Evolutionary conservation across 805 yeast species (phyloP).

Genomic region (Schwanniomyces occidentalis): DNA sequence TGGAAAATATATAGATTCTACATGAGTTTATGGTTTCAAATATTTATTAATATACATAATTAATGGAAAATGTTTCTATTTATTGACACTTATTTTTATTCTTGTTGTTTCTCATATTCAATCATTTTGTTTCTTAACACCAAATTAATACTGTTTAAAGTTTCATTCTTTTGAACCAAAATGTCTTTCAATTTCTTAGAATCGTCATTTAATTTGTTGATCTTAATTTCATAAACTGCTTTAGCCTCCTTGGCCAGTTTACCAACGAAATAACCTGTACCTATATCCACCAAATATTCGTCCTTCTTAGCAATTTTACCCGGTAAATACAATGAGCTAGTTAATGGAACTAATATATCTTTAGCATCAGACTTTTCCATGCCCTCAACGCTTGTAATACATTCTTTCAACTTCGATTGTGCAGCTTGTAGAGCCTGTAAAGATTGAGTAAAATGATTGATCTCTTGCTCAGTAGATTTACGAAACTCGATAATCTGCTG

Average conservation of each 20-base stretch:
- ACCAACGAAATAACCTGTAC: constrained; percentile 94
- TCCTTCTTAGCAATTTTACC: constrained; percentile 68
- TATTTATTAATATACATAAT: constrained; percentile 4
- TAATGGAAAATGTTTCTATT: not conserved
- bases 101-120: constrained; percentile 41
- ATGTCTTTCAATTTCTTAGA: constrained; percentile 71
- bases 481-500: constrained; percentile 86
- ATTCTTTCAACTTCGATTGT: constrained; percentile 76
- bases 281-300: constrained; percentile 86
- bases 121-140: constrained; percentile 54
- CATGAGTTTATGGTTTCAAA: too few species aligned
- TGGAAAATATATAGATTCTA: constrained; percentile 1
- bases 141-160: constrained; percentile 61
- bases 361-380: constrained; percentile 44
- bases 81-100: constrained; percentile 1
- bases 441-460: constrained; percentile 83
- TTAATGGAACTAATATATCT: constrained; percentile 78
- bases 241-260: constrained; percentile 68
- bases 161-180: constrained; percentile 69
- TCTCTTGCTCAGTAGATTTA: constrained; percentile 78
- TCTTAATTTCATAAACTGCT: constrained; percentile 70
- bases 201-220: constrained; percentile 70
- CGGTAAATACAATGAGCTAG: constrained; percentile 86
- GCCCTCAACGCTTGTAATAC: constrained; percentile 66
- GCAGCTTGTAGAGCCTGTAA: constrained; percentile 83